Percentiles rank a stretch among this genome's conserved stretches.
Conservation (phyloP, 345 rosid genomes). For the Excoecaria cochinchinensis region DNA sequence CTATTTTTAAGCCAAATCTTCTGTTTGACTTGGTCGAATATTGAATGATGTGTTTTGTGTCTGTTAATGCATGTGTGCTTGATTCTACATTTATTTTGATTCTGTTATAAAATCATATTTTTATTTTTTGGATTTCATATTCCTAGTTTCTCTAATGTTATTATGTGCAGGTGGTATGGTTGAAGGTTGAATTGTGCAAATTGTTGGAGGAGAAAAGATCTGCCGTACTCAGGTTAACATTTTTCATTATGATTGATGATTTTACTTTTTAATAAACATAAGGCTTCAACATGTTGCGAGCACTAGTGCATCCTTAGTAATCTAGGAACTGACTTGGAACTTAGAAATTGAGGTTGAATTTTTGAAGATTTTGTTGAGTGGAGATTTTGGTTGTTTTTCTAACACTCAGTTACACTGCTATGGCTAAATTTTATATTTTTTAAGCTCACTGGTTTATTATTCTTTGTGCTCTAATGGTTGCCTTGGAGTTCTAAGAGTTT, state of each 20-base stretch:
- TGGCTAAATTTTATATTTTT: neutral
- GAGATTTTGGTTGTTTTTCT: neutral
- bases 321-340: neutral
- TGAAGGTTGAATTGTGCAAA: slow-evolving; percentile 93
- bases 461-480: neutral
- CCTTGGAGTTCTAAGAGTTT: neutral
- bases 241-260: neutral
- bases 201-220: slow-evolving; percentile 98
- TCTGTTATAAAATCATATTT: neutral
- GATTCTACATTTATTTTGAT: neutral
- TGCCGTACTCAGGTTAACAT: slow-evolving; percentile 71
- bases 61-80: neutral
- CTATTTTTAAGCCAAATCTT: slow-evolving; percentile 5
- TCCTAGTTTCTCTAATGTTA: neutral
- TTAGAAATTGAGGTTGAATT: neutral
- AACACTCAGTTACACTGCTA: neutral
- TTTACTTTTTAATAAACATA: slow-evolving; percentile 1
- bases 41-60: neutral
- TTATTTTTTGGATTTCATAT: neutral
- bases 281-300: slow-evolving; percentile 4
- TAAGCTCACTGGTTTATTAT: neutral
- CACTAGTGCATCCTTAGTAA: neutral
- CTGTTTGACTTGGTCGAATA: neutral
- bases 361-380: too few relatives aligned
- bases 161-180: slow-evolving; percentile 70